Evolutionary conservation across 495 filamentous ascomycete species (phyloP).

Genomic region (Xylona heveae): DNA sequence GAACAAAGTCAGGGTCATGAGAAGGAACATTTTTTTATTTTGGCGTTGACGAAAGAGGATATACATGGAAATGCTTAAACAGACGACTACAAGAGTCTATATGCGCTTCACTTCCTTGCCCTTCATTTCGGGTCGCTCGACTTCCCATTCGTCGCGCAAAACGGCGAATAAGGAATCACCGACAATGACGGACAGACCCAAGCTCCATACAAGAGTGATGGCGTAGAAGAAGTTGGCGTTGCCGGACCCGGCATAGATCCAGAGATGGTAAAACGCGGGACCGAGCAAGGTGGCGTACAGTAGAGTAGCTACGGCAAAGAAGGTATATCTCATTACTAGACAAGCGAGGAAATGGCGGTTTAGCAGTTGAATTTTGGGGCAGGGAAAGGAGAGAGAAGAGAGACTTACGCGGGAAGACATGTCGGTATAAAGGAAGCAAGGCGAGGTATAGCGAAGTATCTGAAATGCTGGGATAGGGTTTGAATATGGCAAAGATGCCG

Average conservation of each 20-base stretch:
- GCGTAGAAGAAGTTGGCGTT: slow-evolving; percentile 99
- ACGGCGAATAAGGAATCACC: slow-evolving; percentile 75
- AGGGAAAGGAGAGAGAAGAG: not conserved
- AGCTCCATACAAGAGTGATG: slow-evolving; percentile 91
- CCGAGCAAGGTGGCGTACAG: slow-evolving; percentile 77
- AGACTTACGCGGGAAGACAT: slow-evolving; percentile 68
- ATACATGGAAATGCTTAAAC: no score
- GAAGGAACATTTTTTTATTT: no score
- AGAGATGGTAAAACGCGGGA: slow-evolving; percentile 89
- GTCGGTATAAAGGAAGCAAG: slow-evolving; percentile 67
- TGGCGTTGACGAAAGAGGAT: no score
- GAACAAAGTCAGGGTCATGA: no score
- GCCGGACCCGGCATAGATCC: slow-evolving; percentile 95
- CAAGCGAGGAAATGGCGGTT: no score
- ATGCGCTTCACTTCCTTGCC: slow-evolving; percentile 70
- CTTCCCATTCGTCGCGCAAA: slow-evolving; percentile 83
- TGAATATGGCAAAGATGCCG: slow-evolving; percentile 81
- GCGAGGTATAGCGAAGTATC: slow-evolving; percentile 71
- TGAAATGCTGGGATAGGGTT: slow-evolving; percentile 84
- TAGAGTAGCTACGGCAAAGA: slow-evolving; percentile 58
- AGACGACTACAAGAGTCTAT: no score
- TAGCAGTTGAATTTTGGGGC: slow-evolving; percentile 5
- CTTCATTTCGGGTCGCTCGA: slow-evolving; percentile 70
- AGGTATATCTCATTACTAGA: slow-evolving; percentile 87
- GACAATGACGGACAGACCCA: slow-evolving; percentile 62